A percentile compares a stretch with the other conserved stretches of the same genome.
These are phyloP conservation scores for Ophiostoma fasciatum DNA, from an alignment of 2,329 filamentous ascomycete genomes.

Conservation along the genomic window DNA sequence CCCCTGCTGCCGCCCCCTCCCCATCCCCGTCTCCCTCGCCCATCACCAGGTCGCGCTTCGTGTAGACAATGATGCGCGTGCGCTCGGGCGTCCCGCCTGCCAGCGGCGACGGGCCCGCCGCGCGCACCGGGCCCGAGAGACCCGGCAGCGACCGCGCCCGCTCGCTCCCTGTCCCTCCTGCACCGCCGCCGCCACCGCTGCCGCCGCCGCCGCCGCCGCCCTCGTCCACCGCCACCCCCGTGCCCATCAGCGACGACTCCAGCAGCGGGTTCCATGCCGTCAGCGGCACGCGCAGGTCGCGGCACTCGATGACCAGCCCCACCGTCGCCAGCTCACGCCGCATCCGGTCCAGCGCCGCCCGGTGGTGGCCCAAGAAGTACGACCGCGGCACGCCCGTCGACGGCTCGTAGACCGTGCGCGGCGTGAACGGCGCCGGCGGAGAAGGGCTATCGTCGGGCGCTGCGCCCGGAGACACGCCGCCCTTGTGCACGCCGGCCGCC, in stretches of 20 bases:
- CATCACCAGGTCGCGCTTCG: conserved; percentile 64
- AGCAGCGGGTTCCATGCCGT: conserved; percentile 85
- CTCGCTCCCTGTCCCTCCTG: too few species aligned
- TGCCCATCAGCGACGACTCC: conserved; percentile 56
- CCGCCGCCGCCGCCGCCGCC: neutral
- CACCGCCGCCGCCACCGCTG: neutral
- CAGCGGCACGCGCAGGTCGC: conserved; percentile 81
- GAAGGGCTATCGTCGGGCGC: too few species aligned
- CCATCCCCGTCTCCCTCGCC: conserved; percentile 4
- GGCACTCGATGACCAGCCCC: conserved; percentile 83
- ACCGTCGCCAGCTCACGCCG: conserved; percentile 64
- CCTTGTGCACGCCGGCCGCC: too few species aligned
- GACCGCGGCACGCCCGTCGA: conserved; percentile 66
- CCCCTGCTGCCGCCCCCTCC: too few species aligned
- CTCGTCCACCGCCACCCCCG: neutral
- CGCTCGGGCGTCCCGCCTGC: conserved; percentile 41
- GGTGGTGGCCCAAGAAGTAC: conserved; percentile 92
- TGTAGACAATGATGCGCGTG: conserved; percentile 74
- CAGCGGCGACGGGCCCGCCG: neutral
- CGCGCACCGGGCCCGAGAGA: conserved; percentile 4
- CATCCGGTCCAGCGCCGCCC: conserved; percentile 67
- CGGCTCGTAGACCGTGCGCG: conserved; percentile 57
- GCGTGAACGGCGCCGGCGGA: conserved; percentile 59
- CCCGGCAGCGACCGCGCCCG: neutral
- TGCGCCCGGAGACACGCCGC: too few species aligned